phyloP scores from a whole-genome alignment of 2,329 filamentous ascomycete genomes.

The Harringtonia aguacate region DNA sequence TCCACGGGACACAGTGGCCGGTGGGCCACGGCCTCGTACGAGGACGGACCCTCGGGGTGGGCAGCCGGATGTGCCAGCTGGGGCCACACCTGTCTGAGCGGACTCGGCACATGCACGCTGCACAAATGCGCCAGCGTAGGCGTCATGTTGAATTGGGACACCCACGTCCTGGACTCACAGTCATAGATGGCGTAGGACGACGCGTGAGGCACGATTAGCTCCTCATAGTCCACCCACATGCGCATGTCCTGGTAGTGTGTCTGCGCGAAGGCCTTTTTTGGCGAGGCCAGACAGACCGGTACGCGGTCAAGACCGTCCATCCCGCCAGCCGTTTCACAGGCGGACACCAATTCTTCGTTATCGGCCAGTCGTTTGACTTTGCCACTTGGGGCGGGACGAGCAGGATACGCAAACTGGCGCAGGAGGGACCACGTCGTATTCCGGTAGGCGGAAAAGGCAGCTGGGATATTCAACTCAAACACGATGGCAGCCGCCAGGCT shows the following conservation, averaged over 20 bases:
- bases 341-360: conserved; percentile 6
- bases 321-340: neutral
- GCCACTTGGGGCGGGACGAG: neutral
- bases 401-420: conserved; percentile 16
- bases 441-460: conserved; percentile 24
- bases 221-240: conserved; percentile 27
- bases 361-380: neutral
- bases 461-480: conserved; percentile 29
- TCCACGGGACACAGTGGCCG: conserved; percentile 34
- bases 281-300: conserved; percentile 3
- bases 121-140: conserved; percentile 36
- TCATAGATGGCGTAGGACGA: conserved; percentile 39
- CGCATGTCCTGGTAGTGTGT: conserved; percentile 34
- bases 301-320: no score
- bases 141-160: conserved; percentile 15
- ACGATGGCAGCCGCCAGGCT: conserved; percentile 22
- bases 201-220: conserved; percentile 34
- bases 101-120: conserved; percentile 11
- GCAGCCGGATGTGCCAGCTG: conserved; percentile 17
- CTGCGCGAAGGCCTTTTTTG: conserved; percentile 11
- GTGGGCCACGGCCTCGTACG: conserved; percentile 41
- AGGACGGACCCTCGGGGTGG: conserved; percentile 31
- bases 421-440: conserved; percentile 29
- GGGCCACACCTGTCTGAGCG: conserved; percentile 28
- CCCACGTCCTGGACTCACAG: conserved; percentile 24